Base-by-base conservation (phyloP, 2,329 filamentous ascomycete genomes). In the Microcyclosporella mali region DNA sequence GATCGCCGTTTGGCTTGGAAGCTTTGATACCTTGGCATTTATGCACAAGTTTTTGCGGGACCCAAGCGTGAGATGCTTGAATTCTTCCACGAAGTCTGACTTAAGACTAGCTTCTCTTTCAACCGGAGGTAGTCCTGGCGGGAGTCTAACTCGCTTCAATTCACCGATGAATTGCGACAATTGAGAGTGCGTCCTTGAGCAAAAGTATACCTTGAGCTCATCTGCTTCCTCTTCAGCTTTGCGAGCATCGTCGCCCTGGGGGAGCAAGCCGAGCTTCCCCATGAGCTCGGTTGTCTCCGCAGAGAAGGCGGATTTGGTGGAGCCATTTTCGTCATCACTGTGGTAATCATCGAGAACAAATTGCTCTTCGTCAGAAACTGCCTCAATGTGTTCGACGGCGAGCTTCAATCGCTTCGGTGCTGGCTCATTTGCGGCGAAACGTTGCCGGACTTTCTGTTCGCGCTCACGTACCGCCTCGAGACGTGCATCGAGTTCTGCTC, bases 121-220 rank as follows among this genome's bases (percentile, higher is more conserved):
- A 15, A 55, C 51, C 2, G 56, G 55, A 3, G 57, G 53, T 2
- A 92, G 64, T 2, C 84, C 86, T 0, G 86, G 74, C 3, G 88
- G 86, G 46, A 94, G 80, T 1, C 69, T 68, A n/a, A 94, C 85
- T 19, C 87, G 80, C 1, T 82, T 79, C 37, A 95, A 68, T 63
- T 95, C 89, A 32, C 81, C 77, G 14, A 90, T 82, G 63, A 95
- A 94, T 60, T 95, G 89, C 1, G 84, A 84, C 11, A 95, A 68
- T 59, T 95, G 89, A 2, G 89, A 95, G 64, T 95, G 89, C 1
- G 89, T 95, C 59, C 89, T 78, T 6, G 89, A 95, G 43, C 88
- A 92, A 66, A 90, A 95, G 64, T 86, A 94, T 39, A 95, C 85
- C 72, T 90, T 94, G 38, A 84, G 71, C 51, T 84, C 80, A 41